Conservation (phyloP, 345 rosid genomes). For the Hibiscus mutabilis region DNA sequence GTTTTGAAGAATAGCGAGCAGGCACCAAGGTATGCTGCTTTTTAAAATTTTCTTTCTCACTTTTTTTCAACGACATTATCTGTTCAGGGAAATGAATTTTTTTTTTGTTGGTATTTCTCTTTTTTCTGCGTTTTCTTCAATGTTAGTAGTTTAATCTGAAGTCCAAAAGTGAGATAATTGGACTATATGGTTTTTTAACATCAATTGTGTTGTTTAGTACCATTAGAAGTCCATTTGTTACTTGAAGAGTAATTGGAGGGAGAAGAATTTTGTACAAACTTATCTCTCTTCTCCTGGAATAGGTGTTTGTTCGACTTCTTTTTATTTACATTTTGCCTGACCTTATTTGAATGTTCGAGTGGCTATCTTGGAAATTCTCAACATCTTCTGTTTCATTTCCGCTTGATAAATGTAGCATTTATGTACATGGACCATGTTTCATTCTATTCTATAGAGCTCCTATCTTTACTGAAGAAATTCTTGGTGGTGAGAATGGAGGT, state of each 20-base stretch:
- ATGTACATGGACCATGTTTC: background rate
- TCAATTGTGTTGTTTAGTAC: background rate
- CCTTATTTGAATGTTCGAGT: background rate
- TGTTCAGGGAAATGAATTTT: background rate
- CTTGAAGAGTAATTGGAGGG: background rate
- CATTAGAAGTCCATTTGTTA: background rate
- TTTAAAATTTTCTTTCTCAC: background rate
- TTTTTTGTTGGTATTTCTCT: background rate
- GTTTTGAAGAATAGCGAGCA: constrained; percentile 72
- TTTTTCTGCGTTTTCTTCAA: background rate
- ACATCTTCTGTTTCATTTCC: background rate
- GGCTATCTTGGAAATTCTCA: background rate
- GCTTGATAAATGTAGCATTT: background rate
- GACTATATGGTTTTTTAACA: background rate
- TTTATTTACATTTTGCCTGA: background rate
- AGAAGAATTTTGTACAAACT: background rate
- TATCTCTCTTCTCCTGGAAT: background rate
- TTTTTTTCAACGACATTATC: background rate
- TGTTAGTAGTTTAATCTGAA: background rate
- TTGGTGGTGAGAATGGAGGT: constrained; percentile 54
- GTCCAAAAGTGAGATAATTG: background rate
- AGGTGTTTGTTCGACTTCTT: background rate
- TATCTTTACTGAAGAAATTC: constrained; percentile 54
- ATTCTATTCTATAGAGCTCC: constrained; percentile 50
- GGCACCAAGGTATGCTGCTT: constrained; percentile 66